These are phyloP conservation scores for Plasmodium berghei DNA, from an alignment of 169 alveolate genomes.

Conservation along the genomic window DNA sequence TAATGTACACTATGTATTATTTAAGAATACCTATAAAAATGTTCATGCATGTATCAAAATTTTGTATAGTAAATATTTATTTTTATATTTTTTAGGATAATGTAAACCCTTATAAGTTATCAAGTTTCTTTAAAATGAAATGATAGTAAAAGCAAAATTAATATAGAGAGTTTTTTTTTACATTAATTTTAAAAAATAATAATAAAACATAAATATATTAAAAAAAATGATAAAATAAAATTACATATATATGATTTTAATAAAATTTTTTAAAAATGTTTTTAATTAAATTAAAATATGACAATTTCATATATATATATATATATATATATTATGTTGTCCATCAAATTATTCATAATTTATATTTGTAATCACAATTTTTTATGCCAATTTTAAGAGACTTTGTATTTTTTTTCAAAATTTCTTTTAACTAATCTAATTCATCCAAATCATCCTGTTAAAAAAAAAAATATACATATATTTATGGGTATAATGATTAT, in stretches of 20 bases:
- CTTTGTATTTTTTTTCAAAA: not conserved
- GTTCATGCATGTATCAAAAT: not conserved
- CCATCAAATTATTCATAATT: no score
- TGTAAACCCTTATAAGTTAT: slow-evolving; percentile 66
- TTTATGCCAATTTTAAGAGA: no score
- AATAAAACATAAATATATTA: slow-evolving; percentile 17
- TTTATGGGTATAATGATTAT: not conserved
- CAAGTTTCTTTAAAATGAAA: slow-evolving; percentile 74
- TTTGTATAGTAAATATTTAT: not conserved
- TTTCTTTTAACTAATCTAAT: slow-evolving; percentile 18
- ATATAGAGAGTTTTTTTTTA: slow-evolving; percentile 2
- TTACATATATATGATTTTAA: not conserved
- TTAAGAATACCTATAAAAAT: not conserved
- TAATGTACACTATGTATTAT: no score
- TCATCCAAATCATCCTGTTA: slow-evolving; percentile 68
- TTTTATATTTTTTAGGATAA: slow-evolving; percentile 21
- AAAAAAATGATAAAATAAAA: not conserved
- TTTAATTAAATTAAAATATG: slow-evolving; percentile 5
- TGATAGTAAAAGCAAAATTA: slow-evolving; percentile 15
- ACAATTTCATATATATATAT: no score
- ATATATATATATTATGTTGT: no score
- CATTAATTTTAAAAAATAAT: slow-evolving; percentile 10
- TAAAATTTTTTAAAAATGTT: not conserved
- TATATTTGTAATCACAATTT: no score
- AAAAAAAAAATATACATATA: slow-evolving; percentile 13